phyloP scores from a whole-genome alignment of 75 land plant genomes.

The Sequoia sempervirens region DNA sequence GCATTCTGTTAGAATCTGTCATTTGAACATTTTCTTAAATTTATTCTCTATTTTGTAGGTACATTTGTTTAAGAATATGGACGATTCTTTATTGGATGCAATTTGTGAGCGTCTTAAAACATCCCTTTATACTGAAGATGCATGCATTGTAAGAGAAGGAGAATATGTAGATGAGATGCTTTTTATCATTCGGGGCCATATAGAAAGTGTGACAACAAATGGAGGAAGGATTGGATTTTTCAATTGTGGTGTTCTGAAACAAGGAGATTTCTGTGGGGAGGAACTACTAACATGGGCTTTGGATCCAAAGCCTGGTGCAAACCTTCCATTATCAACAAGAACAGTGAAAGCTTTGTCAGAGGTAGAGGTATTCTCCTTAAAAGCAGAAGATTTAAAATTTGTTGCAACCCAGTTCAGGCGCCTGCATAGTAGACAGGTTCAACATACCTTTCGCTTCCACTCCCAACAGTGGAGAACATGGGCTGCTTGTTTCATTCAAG shows the following conservation, averaged over 20 bases:
- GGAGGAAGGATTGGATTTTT: conserved; percentile 23
- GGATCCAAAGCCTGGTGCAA: conserved; percentile 1
- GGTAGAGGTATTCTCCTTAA: conserved; percentile 53
- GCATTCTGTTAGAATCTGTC: neutral
- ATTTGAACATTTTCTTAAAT: neutral
- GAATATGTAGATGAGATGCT: conserved; percentile 32
- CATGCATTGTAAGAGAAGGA: conserved; percentile 20
- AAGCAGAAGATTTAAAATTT: conserved; percentile 60
- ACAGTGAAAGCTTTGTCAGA: conserved; percentile 20
- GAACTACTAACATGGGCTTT: conserved; percentile 37
- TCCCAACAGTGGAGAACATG: conserved; percentile 60
- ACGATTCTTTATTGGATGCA: conserved; percentile 22
- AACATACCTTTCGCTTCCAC: conserved; percentile 48
- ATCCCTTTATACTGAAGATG: conserved; percentile 17
- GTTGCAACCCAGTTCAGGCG: conserved; percentile 66
- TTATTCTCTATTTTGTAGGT: conserved; percentile 37
- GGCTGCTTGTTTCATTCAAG: conserved; percentile 58
- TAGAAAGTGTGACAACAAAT: conserved; percentile 24
- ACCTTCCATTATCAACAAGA: conserved; percentile 27
- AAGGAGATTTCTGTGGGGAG: conserved; percentile 41
- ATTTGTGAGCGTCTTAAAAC: conserved; percentile 31
- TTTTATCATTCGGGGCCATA: conserved; percentile 24
- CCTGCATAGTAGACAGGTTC: conserved; percentile 63
- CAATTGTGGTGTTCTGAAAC: conserved; percentile 16
- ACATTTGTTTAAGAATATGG: conserved; percentile 34